A percentile compares a stretch with the other conserved stretches of the same genome.
These are phyloP conservation scores for Reutealis trisperma DNA, from an alignment of 345 rosid genomes.

Conservation along the genomic window DNA sequence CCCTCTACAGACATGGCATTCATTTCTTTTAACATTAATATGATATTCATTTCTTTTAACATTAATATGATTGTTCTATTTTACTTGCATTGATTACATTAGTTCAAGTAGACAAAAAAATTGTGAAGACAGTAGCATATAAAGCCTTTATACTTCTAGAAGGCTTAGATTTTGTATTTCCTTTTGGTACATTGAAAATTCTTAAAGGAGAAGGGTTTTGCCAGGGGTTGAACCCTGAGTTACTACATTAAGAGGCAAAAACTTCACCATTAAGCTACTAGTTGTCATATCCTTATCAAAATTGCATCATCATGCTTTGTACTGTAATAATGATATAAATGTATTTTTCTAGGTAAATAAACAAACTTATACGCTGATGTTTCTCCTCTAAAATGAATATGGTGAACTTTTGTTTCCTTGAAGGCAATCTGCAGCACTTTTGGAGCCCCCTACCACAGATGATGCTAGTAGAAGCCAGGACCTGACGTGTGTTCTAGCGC, in stretches of 20 bases:
- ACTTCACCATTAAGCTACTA: no score
- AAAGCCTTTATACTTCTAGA: no score
- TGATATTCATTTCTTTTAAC: neutral
- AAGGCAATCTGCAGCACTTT: neutral
- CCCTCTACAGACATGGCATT: neutral
- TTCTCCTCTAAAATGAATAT: no score
- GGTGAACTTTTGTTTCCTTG: slow-evolving; percentile 1
- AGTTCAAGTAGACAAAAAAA: neutral
- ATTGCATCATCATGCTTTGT: neutral
- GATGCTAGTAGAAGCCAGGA: neutral
- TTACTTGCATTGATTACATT: neutral
- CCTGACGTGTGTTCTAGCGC: neutral
- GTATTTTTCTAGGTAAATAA: neutral
- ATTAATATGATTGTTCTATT: neutral
- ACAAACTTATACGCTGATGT: no score
- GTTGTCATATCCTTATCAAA: neutral
- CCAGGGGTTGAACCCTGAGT: no score
- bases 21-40: neutral
- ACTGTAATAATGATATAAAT: no score
- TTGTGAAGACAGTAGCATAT: neutral
- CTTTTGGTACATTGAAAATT: no score
- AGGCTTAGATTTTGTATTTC: no score
- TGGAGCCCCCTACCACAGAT: neutral
- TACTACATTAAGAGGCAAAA: no score
- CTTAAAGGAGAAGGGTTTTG: no score